Conservation (phyloP, 768 basidiomycete species). For the Podaxis sp. region DNA sequence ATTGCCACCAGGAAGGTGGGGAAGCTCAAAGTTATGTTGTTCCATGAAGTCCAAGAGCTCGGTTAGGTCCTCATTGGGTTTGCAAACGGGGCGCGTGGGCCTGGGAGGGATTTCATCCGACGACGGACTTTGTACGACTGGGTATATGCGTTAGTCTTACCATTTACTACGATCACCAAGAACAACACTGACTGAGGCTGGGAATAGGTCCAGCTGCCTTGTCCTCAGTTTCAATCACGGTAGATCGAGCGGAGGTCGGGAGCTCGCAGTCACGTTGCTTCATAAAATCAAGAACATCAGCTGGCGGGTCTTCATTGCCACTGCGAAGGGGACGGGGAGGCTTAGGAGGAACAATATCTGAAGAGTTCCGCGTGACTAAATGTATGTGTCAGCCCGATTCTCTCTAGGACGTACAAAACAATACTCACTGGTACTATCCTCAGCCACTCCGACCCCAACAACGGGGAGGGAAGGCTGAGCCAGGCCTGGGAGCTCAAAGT, state of each 20-base stretch:
- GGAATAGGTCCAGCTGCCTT: not conserved
- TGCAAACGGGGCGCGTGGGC: not conserved
- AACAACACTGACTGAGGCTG: not conserved
- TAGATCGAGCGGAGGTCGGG: not conserved
- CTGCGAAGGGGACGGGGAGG: not conserved
- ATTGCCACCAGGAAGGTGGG: not conserved
- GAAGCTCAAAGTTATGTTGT: not conserved
- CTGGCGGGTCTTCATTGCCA: not conserved
- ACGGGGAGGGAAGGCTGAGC: not conserved
- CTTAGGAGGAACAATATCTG: not conserved
- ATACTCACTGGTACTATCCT: not conserved
- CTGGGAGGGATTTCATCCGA: not conserved
- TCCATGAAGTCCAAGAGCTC: not conserved
- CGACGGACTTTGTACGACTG: conserved; percentile 2
- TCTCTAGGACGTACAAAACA: too few species aligned
- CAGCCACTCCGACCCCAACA: not conserved
- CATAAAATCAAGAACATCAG: not conserved
- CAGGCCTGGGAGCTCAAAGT: not conserved
- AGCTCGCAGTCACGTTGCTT: not conserved
- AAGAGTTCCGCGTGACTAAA: too few species aligned
- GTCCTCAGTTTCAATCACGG: not conserved
- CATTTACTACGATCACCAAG: not conserved
- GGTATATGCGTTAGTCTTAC: too few species aligned
- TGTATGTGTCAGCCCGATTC: too few species aligned
- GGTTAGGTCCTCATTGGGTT: not conserved